Conservation (phyloP, 257 asterid genomes). For the Eustoma russellianum region DNA sequence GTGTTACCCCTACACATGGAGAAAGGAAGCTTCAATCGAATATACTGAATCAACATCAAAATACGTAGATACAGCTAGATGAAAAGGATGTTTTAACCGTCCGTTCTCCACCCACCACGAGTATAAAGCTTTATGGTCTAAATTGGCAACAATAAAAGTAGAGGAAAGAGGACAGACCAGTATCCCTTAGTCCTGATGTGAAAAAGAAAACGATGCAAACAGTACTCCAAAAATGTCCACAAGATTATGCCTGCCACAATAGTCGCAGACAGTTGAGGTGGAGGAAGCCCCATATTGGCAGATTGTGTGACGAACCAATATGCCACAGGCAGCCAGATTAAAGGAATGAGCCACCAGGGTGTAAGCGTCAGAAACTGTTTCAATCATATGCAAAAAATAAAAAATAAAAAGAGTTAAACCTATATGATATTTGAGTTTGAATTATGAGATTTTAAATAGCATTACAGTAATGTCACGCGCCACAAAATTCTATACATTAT, state of each 20-base stretch:
- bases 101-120: too few species aligned
- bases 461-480: too few species aligned
- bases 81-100: too few species aligned
- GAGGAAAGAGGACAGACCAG: slow-evolving; percentile 3
- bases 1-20: slow-evolving; percentile 61
- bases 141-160: neutral
- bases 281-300: slow-evolving; percentile 25
- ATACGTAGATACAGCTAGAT: too few species aligned
- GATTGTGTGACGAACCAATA: slow-evolving; percentile 34
- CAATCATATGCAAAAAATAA: slow-evolving; percentile 5
- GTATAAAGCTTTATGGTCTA: too few species aligned
- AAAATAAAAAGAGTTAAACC: too few species aligned
- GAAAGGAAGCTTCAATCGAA: too few species aligned
- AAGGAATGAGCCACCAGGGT: slow-evolving; percentile 65
- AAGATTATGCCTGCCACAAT: slow-evolving; percentile 32
- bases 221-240: slow-evolving; percentile 74
- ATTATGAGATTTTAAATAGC: too few species aligned
- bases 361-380: slow-evolving; percentile 59
- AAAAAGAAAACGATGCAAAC: slow-evolving; percentile 21
- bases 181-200: slow-evolving; percentile 12
- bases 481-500: too few species aligned
- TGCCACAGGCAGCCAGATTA: slow-evolving; percentile 66
- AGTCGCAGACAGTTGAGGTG: slow-evolving; percentile 31
- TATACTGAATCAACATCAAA: too few species aligned
- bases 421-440: too few species aligned